Conservation (phyloP, 768 basidiomycete genomes). For the Trametes cinnabarina region DNA sequence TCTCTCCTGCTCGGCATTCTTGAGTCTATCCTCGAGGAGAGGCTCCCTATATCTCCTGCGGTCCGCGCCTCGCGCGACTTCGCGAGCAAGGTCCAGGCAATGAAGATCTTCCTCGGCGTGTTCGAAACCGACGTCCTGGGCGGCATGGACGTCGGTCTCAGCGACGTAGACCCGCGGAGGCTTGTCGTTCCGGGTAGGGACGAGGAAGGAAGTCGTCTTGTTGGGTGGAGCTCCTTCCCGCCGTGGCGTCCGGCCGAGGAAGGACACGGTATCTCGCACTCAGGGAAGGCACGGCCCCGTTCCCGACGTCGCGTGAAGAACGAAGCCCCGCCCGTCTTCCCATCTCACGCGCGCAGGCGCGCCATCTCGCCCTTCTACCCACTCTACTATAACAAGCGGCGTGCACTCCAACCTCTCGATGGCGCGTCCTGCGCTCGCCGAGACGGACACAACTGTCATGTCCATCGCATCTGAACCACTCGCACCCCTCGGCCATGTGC, state of each 20-base stretch:
- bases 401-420: conserved; percentile 33
- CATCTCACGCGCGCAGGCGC: neutral
- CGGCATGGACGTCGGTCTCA: conserved; percentile 58
- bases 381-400: conserved; percentile 37
- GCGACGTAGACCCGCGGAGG: conserved; percentile 59
- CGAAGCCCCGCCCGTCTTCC: conserved; percentile 5
- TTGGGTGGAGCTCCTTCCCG: conserved; percentile 68
- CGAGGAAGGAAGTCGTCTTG: conserved; percentile 63
- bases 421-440: conserved; percentile 32
- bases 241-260: too few species aligned
- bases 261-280: conserved; percentile 37
- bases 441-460: conserved; percentile 31
- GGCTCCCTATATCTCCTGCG: conserved; percentile 46
- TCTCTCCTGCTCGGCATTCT: conserved; percentile 69
- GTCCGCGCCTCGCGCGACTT: conserved; percentile 37
- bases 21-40: conserved; percentile 54
- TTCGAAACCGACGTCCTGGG: conserved; percentile 63
- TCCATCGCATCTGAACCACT: conserved; percentile 25
- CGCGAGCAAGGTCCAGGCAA: conserved; percentile 52
- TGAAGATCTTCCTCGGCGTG: conserved; percentile 75
- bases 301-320: neutral
- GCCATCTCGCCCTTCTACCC: conserved; percentile 26
- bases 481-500: conserved; percentile 13
- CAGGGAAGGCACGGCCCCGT: conserved; percentile 2
- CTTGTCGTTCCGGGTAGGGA: conserved; percentile 66